Conservation (phyloP, 768 basidiomycete species). For the Mycena vulgaris region DNA sequence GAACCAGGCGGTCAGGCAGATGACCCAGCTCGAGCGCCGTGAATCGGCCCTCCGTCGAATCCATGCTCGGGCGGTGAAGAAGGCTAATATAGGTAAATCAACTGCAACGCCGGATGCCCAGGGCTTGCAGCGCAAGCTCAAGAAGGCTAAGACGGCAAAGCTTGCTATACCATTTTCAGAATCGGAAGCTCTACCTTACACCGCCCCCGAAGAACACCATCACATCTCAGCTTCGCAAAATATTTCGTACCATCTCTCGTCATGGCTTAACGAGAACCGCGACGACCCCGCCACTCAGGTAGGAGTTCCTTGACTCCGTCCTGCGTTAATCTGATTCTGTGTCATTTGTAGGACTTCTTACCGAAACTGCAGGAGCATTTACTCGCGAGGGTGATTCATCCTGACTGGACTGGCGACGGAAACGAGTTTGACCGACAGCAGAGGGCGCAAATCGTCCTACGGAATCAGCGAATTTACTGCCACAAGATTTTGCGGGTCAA, state of each 20-base stretch:
- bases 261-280: slow-evolving; percentile 5
- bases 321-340: neutral
- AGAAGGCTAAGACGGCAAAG: neutral
- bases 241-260: slow-evolving; percentile 15
- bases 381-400: slow-evolving; percentile 2
- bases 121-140: neutral
- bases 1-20: slow-evolving; percentile 40
- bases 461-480: slow-evolving; percentile 38
- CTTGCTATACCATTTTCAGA: slow-evolving; percentile 10
- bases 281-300: slow-evolving; percentile 8
- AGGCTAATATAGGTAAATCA: neutral
- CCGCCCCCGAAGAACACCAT: slow-evolving; percentile 31
- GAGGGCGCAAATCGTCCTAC: neutral
- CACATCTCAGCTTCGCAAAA: slow-evolving; percentile 32
- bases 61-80: neutral
- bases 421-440: slow-evolving; percentile 12
- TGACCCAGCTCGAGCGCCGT: slow-evolving; percentile 35
- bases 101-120: neutral
- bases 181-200: slow-evolving; percentile 26
- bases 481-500: slow-evolving; percentile 53
- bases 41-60: slow-evolving; percentile 8
- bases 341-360: slow-evolving; percentile 36
- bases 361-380: slow-evolving; percentile 39
- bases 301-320: too few species aligned
- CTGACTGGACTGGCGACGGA: slow-evolving; percentile 26